Evolutionary conservation across 345 rosid genomes (phyloP), one percentile per base, ranked within the genome.

Genomic region (Ceriops zippeliana): DNA sequence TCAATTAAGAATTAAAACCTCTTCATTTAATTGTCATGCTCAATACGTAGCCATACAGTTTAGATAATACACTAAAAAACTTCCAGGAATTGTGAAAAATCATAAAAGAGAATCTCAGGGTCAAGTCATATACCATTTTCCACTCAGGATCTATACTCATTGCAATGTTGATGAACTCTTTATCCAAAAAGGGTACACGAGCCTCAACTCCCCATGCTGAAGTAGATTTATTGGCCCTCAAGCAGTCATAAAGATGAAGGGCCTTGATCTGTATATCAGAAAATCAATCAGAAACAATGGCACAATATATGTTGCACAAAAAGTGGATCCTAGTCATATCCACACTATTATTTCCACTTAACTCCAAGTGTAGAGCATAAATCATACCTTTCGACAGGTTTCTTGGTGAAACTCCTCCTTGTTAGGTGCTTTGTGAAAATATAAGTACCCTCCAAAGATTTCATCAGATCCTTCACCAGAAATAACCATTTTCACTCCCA

Each of bases 181-280:
- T 88, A 76, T 90, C 93, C 31, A 90, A 75, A 77, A 90, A 90
- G 76, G 96, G 96, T 38, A 90, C 93, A 76, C 96, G 93, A 78
- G 93, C 96, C 83, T 90, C 93, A 75, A 90, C 79, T 71, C 96
- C 96, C 96, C 96, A 90, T 61, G 96, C 93, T 38, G 93, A 88
- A 69, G 96, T 88, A 20, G 96, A 76, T 70, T 90, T 90, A 66
- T 90, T 90, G 60, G 96, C 96, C 76, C 96, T 88, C 82, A 90
- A 82, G 84, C 93, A 90, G 70, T 90, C 96, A 79, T 90, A 90
- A 67, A 88, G 90, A 78, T 90, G 90, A 75, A 90, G 96, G 63
- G 89, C 85, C 75, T 90, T 90, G 69, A 90, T 86, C 96, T 90
- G 86, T 76, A 61, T 26, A 73, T 59, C 64, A 73, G 35, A 66